Evolutionary conservation across 2,329 filamentous ascomycete genomes (phyloP).

Genomic region (Alternaria sp.): DNA sequence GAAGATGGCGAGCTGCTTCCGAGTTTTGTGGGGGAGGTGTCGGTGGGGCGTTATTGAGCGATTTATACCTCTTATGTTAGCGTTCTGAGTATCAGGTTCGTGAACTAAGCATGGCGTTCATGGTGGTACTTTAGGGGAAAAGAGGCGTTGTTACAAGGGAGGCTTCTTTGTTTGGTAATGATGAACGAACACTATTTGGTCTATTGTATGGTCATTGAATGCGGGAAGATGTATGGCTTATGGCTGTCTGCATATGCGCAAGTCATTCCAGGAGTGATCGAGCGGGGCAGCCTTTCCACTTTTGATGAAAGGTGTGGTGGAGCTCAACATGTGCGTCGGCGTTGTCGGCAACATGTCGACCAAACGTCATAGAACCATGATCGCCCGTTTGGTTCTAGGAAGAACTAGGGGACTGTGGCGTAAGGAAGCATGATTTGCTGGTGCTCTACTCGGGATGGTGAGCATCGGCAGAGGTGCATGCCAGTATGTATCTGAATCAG

Average conservation of each 20-base stretch:
- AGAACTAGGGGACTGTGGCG: neutral
- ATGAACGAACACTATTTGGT: neutral
- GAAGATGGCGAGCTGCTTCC: slow-evolving; percentile 30
- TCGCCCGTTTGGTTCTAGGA: neutral
- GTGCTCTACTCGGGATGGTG: neutral
- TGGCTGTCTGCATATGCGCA: neutral
- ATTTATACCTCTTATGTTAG: neutral
- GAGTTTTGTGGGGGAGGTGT: slow-evolving; percentile 30
- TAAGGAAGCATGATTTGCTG: neutral
- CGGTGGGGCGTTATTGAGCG: slow-evolving; percentile 16
- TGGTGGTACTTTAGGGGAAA: neutral
- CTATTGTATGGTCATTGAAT: neutral
- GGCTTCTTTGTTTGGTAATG: neutral
- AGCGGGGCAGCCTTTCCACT: neutral
- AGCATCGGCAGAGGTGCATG: neutral
- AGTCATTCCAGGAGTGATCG: neutral
- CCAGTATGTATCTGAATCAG: neutral
- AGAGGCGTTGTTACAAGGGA: slow-evolving; percentile 1
- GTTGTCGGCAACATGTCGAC: neutral
- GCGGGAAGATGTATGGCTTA: neutral
- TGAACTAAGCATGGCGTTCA: slow-evolving; percentile 7
- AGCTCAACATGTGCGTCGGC: neutral
- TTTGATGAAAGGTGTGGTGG: neutral
- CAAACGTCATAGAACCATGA: neutral
- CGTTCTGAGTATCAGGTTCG: slow-evolving; percentile 1